Conservation (phyloP, 805 yeast species). For the Candida ipomoeae region DNA sequence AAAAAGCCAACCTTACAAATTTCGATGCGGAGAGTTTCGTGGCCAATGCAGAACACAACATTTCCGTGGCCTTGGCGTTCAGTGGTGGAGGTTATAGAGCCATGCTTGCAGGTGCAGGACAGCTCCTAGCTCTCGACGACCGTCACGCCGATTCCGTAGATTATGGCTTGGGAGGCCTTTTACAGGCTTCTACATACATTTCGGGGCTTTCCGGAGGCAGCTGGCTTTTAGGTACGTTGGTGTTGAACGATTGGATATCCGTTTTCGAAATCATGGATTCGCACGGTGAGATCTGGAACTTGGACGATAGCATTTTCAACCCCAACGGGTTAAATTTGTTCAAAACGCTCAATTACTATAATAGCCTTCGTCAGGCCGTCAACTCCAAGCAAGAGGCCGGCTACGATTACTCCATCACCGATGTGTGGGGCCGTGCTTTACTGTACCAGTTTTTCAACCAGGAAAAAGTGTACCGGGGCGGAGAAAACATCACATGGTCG, state of each 20-base stretch:
- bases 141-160: conserved; percentile 3
- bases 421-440: conserved; percentile 19
- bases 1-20: conserved; percentile 28
- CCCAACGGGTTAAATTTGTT: conserved; percentile 62
- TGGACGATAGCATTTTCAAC: conserved; percentile 54
- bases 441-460: conserved; percentile 15
- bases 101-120: conserved; percentile 27
- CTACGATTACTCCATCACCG: conserved; percentile 14
- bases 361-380: conserved; percentile 10
- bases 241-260: conserved; percentile 35
- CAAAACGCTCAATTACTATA: conserved; percentile 31
- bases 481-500: conserved; percentile 22
- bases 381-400: conserved; percentile 14
- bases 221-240: conserved; percentile 22
- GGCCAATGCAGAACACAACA: conserved; percentile 21
- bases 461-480: conserved; percentile 12
- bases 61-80: conserved; percentile 31
- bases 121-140: conserved; percentile 13
- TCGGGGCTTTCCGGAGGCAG: conserved; percentile 17
- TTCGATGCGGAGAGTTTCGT: conserved; percentile 32
- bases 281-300: conserved; percentile 55
- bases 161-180: conserved; percentile 15
- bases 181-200: conserved; percentile 15
- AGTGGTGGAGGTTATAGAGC: conserved; percentile 36
- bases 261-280: conserved; percentile 27